phyloP scores from a whole-genome alignment of 805 yeast species.

The Kodamaea laetipori region DNA sequence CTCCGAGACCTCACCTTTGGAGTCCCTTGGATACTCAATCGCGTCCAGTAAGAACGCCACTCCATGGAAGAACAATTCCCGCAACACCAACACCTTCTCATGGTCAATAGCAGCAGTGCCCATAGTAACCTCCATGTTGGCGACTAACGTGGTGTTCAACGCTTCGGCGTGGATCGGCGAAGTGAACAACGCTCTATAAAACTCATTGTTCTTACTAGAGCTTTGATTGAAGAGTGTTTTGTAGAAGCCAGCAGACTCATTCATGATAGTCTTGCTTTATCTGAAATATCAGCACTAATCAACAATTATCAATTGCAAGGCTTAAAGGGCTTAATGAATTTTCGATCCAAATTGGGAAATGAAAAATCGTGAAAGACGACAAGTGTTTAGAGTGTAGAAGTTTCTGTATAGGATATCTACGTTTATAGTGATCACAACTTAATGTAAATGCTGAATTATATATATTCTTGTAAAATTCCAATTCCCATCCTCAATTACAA shows the following conservation, averaged over 20 bases:
- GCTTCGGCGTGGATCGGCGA: constrained; percentile 28
- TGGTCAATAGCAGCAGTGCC: constrained; percentile 45
- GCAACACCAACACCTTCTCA: constrained; percentile 14
- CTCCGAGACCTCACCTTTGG: not conserved
- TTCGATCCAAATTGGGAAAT: too few species aligned
- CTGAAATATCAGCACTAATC: too few species aligned
- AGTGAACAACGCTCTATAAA: constrained; percentile 25
- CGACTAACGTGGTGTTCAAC: constrained; percentile 22
- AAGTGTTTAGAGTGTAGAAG: too few species aligned
- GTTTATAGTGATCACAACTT: too few species aligned
- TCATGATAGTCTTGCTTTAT: too few species aligned
- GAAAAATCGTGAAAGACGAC: too few species aligned
- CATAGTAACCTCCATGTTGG: constrained; percentile 21
- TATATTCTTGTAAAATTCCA: too few species aligned
- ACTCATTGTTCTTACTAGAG: constrained; percentile 16
- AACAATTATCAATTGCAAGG: too few species aligned
- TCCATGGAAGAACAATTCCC: constrained; percentile 24
- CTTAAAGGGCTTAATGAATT: too few species aligned
- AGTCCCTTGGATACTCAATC: constrained; percentile 17
- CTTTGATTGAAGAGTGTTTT: constrained; percentile 21
- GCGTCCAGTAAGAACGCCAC: constrained; percentile 23
- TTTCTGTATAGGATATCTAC: too few species aligned
- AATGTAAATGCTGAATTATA: too few species aligned
- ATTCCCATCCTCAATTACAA: too few species aligned
- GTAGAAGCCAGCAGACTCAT: constrained; percentile 22